Evolutionary conservation across 208 protist species (phyloP).

Genomic region (Trypanosoma grayi): DNA sequence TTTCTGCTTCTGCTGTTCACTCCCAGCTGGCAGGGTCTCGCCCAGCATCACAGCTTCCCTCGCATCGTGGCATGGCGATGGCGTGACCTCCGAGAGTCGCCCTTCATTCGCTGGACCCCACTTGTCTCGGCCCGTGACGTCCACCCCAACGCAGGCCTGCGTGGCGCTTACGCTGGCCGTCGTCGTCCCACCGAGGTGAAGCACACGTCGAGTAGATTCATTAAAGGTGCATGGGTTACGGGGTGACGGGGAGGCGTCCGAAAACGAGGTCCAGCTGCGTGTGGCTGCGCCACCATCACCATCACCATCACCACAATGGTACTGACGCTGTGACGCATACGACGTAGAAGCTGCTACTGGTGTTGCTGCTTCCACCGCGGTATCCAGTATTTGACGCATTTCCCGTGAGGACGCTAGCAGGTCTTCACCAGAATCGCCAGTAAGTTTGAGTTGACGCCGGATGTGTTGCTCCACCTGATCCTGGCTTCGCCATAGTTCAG

Average conservation of each 20-base stretch:
- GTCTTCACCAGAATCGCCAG: neutral
- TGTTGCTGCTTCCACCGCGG: no score
- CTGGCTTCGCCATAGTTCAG: neutral
- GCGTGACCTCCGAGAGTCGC: slow-evolving; percentile 9
- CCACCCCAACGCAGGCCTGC: neutral
- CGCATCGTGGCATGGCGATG: neutral
- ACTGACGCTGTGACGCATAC: no score
- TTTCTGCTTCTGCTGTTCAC: neutral
- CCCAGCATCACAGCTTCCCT: slow-evolving; percentile 9
- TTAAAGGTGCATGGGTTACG: neutral
- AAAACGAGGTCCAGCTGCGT: no score
- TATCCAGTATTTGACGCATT: neutral
- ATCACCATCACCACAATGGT: no score
- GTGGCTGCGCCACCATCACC: no score
- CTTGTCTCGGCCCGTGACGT: slow-evolving; percentile 14
- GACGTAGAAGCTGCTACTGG: no score
- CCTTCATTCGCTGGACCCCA: slow-evolving; percentile 17
- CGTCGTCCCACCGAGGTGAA: neutral
- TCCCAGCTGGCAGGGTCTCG: neutral
- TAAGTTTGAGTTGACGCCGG: neutral
- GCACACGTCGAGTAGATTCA: neutral
- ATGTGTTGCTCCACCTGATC: neutral
- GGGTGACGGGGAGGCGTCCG: neutral
- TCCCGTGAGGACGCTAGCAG: neutral
- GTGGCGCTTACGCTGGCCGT: neutral